Percentiles rank a stretch among this genome's conserved stretches.
Evolutionary conservation across 305 asterid genomes (phyloP).

Genomic region (Rubia peregrina): DNA sequence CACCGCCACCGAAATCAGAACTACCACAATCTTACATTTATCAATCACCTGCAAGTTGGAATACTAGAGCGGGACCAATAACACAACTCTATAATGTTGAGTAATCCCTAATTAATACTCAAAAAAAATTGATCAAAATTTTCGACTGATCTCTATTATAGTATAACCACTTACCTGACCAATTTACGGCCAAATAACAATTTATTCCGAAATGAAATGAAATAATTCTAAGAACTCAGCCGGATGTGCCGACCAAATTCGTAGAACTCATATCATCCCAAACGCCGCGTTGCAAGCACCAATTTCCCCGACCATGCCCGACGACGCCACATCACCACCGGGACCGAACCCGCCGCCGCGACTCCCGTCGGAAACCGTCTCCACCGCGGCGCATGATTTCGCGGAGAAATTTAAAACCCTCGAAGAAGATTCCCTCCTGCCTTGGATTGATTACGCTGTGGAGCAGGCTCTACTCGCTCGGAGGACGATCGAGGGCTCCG

Average conservation of each 20-base stretch:
- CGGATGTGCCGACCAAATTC: neutral
- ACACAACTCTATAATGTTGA: too few relatives aligned
- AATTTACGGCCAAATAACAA: too few relatives aligned
- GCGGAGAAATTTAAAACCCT: conserved; percentile 26
- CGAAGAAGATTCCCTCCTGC: conserved; percentile 28
- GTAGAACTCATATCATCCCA: neutral
- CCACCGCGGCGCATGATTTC: neutral
- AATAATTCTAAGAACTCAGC: neutral
- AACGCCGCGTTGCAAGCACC: neutral
- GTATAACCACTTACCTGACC: too few relatives aligned
- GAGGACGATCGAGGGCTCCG: conserved; percentile 38
- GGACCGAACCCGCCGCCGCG: conserved; percentile 2
- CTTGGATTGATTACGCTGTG: conserved; percentile 57
- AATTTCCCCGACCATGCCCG: conserved; percentile 3
- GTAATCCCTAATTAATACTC: too few relatives aligned
- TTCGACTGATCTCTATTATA: too few relatives aligned
- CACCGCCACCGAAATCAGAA: too few relatives aligned
- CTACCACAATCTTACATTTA: too few relatives aligned
- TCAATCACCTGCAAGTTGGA: too few relatives aligned
- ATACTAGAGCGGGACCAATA: too few relatives aligned
- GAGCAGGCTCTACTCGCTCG: conserved; percentile 63
- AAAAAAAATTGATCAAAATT: too few relatives aligned
- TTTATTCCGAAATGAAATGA: neutral
- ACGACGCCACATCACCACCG: neutral
- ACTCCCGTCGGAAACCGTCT: conserved; percentile 9